Evolutionary conservation across 2,329 filamentous ascomycete genomes (phyloP), one percentile per base, ranked within the genome.

Genomic region (Alternaria burnsii): DNA sequence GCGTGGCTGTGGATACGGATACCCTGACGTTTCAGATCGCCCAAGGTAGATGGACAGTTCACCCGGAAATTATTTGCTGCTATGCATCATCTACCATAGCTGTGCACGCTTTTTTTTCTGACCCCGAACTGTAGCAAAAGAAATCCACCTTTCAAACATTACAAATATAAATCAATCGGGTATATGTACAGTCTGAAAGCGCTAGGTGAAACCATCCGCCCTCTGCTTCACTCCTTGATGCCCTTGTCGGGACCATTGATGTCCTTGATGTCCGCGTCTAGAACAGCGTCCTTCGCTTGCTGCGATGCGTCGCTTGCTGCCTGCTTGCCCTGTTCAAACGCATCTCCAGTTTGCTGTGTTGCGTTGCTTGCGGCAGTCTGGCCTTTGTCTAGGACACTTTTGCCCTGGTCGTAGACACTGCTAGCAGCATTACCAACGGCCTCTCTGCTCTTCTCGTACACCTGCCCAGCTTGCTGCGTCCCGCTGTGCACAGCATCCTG

Each of bases 311-410:
- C 55, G 20, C 40, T 56, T 9, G 58, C 63, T 1, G 59, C 46
- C 28, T 57, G 67, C 54, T 71, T 71, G 32, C 71, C 70, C 44
- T 69, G 70, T 53, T 73, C 71, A 7, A 75, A 40, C 30, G 71
- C 47, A 14, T 67, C 65, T 26, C 38, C 57, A 30, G 63, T 58
- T 34, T 61, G 61, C 44, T 68, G 58, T 26, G 59, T 51, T 16
- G 62, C 62, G 9, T 62, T 59, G 20, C 43, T 44, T 11, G 62
- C 62, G 1, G 62, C 52, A 22, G 59, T 69, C 46, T 71, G 71
- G 24, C 73, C 68, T 43, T 68, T 71, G 50, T 72, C 70, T 4
- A 75, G 32, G 28, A 72, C 38, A 5, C 64, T 60, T 26, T 62
- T 66, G 22, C 70, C 66, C 54, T 73, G 63, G n/a, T 64, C 41